A percentile compares a stretch with the other conserved stretches of the same genome.
These are phyloP conservation scores for Gremmenia infestans DNA, from an alignment of 2,329 filamentous ascomycete species.

Conservation along the genomic window DNA sequence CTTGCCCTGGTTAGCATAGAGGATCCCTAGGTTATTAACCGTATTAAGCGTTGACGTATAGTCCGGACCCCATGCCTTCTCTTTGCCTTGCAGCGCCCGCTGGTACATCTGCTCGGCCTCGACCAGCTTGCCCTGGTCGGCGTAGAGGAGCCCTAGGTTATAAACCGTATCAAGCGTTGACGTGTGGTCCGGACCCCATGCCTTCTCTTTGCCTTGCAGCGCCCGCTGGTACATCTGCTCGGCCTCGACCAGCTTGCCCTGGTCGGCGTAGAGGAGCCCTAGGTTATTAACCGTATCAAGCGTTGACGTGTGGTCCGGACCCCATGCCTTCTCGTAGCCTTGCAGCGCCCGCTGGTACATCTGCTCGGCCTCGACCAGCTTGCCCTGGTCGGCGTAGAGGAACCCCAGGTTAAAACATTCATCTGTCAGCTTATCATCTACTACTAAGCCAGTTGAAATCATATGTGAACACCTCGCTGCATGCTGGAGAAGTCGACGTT, in stretches of 20 bases:
- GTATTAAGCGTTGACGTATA: constrained; percentile 2
- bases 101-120: no score
- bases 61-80: constrained; percentile 1
- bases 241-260: no score
- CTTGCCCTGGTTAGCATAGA: no score
- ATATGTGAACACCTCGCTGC: constrained; percentile 2
- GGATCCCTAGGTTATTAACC: constrained; percentile 19
- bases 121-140: no score
- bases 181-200: constrained; percentile 13
- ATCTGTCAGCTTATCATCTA: constrained; percentile 12
- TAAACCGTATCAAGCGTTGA: constrained; percentile 9
- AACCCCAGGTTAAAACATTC: constrained; percentile 18
- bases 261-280: constrained; percentile 17
- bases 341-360: constrained; percentile 17
- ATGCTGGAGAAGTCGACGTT: not conserved
- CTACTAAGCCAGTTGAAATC: constrained; percentile 12
- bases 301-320: constrained; percentile 14
- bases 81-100: no score
- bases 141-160: constrained; percentile 25
- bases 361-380: constrained; percentile 3
- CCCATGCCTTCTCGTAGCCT: constrained; percentile 14
- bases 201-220: constrained; percentile 15
- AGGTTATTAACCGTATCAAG: constrained; percentile 16
- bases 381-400: constrained; percentile 11
- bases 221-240: constrained; percentile 20